Conservation (phyloP, 108 stramenopile genomes). For the Aurantiochytrium sp. region DNA sequence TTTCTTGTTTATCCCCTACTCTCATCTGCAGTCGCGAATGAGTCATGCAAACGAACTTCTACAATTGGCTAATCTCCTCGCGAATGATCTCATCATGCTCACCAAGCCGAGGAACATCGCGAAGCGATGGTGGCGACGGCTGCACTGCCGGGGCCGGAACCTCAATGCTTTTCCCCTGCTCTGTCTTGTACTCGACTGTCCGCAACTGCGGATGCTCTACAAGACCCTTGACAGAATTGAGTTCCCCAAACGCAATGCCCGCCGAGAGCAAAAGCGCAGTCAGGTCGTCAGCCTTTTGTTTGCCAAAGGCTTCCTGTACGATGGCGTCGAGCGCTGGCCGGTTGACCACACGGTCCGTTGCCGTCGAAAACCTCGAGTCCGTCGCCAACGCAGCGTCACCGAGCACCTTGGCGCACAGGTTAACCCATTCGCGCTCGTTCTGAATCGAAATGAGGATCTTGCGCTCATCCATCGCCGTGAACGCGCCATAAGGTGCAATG, state of each 20-base stretch:
- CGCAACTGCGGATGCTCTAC: not conserved
- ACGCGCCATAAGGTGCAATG: not conserved
- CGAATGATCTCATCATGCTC: not conserved
- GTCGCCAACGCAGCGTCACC: not conserved
- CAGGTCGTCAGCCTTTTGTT: not conserved
- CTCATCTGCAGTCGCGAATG: not conserved
- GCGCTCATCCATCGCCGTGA: not conserved
- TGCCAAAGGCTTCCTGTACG: not conserved
- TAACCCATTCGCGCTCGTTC: constrained; percentile 1
- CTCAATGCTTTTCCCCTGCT: not conserved
- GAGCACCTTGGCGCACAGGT: not conserved
- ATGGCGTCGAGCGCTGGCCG: not conserved
- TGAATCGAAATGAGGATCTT: not conserved
- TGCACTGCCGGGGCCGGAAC: not conserved
- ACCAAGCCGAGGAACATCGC: not conserved
- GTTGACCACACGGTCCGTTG: not conserved
- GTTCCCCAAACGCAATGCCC: not conserved
- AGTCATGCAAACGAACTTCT: not conserved
- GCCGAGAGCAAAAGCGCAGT: not conserved
- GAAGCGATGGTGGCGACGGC: not conserved
- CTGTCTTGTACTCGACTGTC: not conserved
- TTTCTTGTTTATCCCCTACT: too few relatives aligned
- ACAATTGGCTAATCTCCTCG: not conserved
- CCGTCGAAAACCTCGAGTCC: not conserved
- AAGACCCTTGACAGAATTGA: not conserved